These are phyloP conservation scores for Cercospora canescens DNA, from an alignment of 2,329 filamentous ascomycete species.

Conservation along the genomic window DNA sequence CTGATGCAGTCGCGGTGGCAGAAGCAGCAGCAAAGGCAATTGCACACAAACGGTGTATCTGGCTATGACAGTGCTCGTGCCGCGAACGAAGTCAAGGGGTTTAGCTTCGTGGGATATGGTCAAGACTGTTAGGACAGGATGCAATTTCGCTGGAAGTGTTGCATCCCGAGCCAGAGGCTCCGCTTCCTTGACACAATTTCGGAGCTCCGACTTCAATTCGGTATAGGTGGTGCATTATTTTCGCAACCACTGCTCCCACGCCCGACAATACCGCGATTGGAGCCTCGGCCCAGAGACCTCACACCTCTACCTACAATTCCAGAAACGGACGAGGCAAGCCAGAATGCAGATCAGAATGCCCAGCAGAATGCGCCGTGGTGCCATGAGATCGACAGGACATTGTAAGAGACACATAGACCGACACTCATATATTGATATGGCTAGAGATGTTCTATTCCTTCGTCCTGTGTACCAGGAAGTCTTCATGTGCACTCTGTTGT, in stretches of 20 bases:
- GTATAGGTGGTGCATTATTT: not conserved
- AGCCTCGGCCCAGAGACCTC: not conserved
- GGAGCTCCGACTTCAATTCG: not conserved
- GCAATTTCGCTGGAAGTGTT: not conserved
- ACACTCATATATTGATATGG: not conserved
- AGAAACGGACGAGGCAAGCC: not conserved
- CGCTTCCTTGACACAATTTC: not conserved
- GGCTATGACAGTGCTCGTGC: not conserved
- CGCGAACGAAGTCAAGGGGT: not conserved
- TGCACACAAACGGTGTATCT: conserved; percentile 8
- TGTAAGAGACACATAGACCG: not conserved
- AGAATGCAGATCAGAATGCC: not conserved
- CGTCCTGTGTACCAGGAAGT: not conserved
- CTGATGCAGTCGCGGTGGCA: conserved; percentile 10
- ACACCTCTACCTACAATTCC: not conserved
- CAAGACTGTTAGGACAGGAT: not conserved
- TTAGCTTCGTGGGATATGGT: not conserved
- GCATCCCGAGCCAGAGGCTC: not conserved
- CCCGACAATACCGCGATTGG: not conserved
- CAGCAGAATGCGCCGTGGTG: not conserved
- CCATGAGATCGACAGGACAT: not conserved
- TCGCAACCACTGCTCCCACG: not conserved
- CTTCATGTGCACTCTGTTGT: not conserved
- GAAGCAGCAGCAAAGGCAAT: conserved; percentile 4
- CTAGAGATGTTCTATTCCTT: not conserved